Percentiles rank a stretch among this genome's conserved stretches.
These are phyloP conservation scores for Aotearoamyces nothofagi DNA, from an alignment of 2,329 filamentous ascomycete species.

Conservation along the genomic window DNA sequence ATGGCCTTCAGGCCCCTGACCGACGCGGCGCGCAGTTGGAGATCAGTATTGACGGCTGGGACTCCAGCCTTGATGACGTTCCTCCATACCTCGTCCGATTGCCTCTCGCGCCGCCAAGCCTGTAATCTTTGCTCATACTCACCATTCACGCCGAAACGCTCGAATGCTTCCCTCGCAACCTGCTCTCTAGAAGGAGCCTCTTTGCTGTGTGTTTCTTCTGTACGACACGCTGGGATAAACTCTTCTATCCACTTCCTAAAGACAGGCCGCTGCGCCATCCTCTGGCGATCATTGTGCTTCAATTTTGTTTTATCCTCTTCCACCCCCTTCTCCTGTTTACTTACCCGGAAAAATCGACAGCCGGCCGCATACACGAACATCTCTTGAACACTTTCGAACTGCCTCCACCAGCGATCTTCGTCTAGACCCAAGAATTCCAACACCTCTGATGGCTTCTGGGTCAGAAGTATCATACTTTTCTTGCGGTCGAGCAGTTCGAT, in stretches of 20 bases:
- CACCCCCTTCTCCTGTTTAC: background rate
- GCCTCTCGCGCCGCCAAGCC: slow-evolving; percentile 25
- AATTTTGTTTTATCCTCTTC: slow-evolving; percentile 14
- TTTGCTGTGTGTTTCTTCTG: slow-evolving; percentile 21
- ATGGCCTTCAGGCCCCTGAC: slow-evolving; percentile 31
- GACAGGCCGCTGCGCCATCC: slow-evolving; percentile 36
- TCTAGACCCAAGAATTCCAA: slow-evolving; percentile 47
- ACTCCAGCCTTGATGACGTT: slow-evolving; percentile 26
- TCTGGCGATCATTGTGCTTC: slow-evolving; percentile 39
- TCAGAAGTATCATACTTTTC: slow-evolving; percentile 40
- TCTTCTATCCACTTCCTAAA: slow-evolving; percentile 47
- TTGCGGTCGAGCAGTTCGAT: slow-evolving; percentile 45
- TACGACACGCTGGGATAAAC: slow-evolving; percentile 39
- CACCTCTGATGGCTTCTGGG: slow-evolving; percentile 35
- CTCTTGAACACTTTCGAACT: slow-evolving; percentile 37
- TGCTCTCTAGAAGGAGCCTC: slow-evolving; percentile 22
- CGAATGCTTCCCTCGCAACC: slow-evolving; percentile 37
- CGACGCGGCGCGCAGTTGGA: slow-evolving; percentile 11
- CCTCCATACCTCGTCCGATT: slow-evolving; percentile 28
- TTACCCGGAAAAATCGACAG: slow-evolving; percentile 23
- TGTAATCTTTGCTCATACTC: slow-evolving; percentile 29
- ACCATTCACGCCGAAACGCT: slow-evolving; percentile 27
- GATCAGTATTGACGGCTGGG: slow-evolving; percentile 13
- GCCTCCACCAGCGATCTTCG: slow-evolving; percentile 29
- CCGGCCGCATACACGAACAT: slow-evolving; percentile 46